Evolutionary conservation across 352 stramenopile species (phyloP), one percentile per base, ranked within the genome.

Genomic region (Saprolegnia diclina): DNA sequence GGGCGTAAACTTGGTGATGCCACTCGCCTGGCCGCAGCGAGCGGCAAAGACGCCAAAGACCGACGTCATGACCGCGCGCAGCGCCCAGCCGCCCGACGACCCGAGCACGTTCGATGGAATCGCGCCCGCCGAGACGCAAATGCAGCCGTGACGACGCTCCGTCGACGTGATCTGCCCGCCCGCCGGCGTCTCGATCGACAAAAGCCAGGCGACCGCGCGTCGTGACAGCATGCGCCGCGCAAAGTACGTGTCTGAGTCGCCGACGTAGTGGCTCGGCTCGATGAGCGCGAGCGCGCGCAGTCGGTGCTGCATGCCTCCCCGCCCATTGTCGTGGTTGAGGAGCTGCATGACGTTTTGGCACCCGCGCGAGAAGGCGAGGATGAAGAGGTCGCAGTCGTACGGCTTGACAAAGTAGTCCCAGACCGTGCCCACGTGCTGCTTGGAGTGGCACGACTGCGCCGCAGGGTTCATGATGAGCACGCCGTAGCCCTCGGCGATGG

Each of bases 41-140:
- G 85, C 85, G 0, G 85, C 83, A 54, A 94, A 90, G 6, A 83
- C 90, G 21, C 85, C 84, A 74, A 92, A 94, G 19, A 94, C 83
- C 1, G 83, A 90, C 65, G 77, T 90, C 79, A 89, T 89, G 72
- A 94, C 85, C 72, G 91, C 90, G 65, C 91, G 82, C 4, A 94
- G 66, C 10, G 85, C 85, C 74, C 86, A 94, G 0, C 82, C 83
- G 63, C 83, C 85, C 50, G 83, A 92, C 65, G 80, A 90, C 5
- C 83, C 81, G 26, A 78, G 71, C 19, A 88, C 83, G 64, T 85
- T 87, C 5, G 79, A 77, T 5, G 85, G 85, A 37, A 94, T 83
- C 2, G 83, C 72, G 26, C 86, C 86, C 0, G 86, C 86, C 13
- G 83, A 92, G 13, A 94, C 74, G 72, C 86, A 94, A 21, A 92